Conservation (phyloP, 352 stramenopile genomes). For the Globisporangium parvum region DNA sequence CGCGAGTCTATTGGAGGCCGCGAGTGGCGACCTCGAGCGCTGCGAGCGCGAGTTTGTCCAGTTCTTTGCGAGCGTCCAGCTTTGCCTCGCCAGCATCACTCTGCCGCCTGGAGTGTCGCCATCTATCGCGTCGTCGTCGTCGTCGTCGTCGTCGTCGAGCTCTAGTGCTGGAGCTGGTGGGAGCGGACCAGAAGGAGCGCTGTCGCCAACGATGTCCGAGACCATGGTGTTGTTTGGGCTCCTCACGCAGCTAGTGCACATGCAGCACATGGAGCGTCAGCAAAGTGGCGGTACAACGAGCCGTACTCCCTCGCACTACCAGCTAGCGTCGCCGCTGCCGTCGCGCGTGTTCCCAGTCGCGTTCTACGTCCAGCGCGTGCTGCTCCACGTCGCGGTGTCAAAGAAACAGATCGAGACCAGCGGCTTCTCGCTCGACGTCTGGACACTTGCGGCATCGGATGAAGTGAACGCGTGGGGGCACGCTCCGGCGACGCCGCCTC, state of each 20-base stretch:
- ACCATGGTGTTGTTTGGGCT: slow-evolving; percentile 24
- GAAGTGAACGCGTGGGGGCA: slow-evolving; percentile 12
- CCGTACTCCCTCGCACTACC: not conserved
- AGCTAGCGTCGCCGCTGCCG: slow-evolving; percentile 9
- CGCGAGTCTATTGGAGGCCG: slow-evolving; percentile 20
- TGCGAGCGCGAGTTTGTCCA: slow-evolving; percentile 29
- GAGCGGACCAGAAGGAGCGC: not conserved
- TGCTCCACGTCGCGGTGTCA: slow-evolving; percentile 25
- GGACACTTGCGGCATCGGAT: slow-evolving; percentile 9
- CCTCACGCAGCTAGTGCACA: slow-evolving; percentile 21
- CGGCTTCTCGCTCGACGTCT: slow-evolving; percentile 22
- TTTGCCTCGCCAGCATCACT: slow-evolving; percentile 9
- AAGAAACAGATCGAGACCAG: slow-evolving; percentile 29
- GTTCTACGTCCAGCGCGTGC: slow-evolving; percentile 29
- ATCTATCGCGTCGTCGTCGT: slow-evolving; percentile 1
- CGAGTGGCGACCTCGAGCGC: slow-evolving; percentile 12
- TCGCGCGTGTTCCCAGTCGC: slow-evolving; percentile 23
- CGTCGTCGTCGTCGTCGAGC: not conserved
- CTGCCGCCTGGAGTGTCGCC: slow-evolving; percentile 5
- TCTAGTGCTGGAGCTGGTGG: not conserved
- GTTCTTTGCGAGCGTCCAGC: slow-evolving; percentile 36
- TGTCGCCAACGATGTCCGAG: slow-evolving; percentile 1
- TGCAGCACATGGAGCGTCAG: not conserved
- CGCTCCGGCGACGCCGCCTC: not conserved
- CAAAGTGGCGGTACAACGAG: not conserved